Conservation (phyloP, 129 eudicot species). For the Artemisia tridentata region DNA sequence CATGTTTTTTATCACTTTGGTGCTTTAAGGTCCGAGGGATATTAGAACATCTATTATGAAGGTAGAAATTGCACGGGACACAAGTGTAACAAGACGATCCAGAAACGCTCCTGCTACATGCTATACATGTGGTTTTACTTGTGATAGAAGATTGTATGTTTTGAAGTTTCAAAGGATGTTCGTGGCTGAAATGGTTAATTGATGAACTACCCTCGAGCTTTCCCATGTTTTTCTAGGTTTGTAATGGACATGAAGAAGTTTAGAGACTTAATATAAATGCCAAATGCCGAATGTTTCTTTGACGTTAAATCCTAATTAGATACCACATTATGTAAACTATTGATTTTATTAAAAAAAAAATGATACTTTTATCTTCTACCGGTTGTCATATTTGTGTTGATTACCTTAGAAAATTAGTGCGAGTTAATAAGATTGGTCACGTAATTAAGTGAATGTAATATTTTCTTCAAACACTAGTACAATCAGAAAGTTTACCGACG, state of each 20-base stretch:
- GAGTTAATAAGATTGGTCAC: background rate
- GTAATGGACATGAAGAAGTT: background rate
- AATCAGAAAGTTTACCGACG: too few species aligned
- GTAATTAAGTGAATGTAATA: background rate
- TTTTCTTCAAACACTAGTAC: too few species aligned
- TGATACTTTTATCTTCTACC: background rate
- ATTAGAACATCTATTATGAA: conserved; percentile 41
- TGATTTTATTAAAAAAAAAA: background rate
- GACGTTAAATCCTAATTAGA: conserved; percentile 9
- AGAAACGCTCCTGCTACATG: conserved; percentile 30
- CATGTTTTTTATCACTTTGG: conserved; percentile 32
- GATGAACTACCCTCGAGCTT: conserved; percentile 19
- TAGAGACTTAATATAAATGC: background rate
- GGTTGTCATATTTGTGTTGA: background rate
- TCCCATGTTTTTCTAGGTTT: conserved; percentile 29
- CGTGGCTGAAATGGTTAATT: conserved; percentile 46
- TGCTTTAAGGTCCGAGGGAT: conserved; percentile 39
- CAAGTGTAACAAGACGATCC: conserved; percentile 39
- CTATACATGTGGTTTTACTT: conserved; percentile 28
- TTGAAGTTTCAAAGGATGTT: conserved; percentile 41
- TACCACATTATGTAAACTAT: too few species aligned
- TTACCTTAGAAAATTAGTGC: background rate
- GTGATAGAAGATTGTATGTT: conserved; percentile 3
- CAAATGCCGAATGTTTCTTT: background rate
- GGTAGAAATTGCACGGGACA: conserved; percentile 35